phyloP scores from a whole-genome alignment of 345 rosid genomes.

The Salix arbutifolia region DNA sequence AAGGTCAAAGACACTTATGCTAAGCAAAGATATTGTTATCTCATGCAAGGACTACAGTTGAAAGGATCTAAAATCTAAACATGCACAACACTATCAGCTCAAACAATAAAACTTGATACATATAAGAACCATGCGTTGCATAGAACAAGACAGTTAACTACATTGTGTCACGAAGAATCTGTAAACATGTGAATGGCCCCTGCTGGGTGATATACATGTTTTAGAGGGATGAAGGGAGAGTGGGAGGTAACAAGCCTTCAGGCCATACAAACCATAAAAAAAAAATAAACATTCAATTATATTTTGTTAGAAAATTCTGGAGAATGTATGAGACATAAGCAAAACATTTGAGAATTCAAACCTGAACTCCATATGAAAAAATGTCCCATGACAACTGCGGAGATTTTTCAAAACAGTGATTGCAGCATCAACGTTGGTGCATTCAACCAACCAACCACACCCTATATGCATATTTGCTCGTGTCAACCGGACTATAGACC shows the following conservation, averaged over 20 bases:
- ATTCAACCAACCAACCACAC: conserved; percentile 48
- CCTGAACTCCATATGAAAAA: conserved; percentile 54
- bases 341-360: conserved; percentile 11
- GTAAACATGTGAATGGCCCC: too few species aligned
- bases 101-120: background rate
- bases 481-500: conserved; percentile 29
- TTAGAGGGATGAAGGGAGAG: too few species aligned
- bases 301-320: background rate
- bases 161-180: too few species aligned
- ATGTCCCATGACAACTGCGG: conserved; percentile 38
- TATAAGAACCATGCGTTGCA: too few species aligned
- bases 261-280: too few species aligned
- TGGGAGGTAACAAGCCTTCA: too few species aligned
- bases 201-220: too few species aligned
- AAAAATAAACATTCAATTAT: background rate
- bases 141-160: too few species aligned
- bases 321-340: background rate
- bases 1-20: background rate
- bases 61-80: background rate
- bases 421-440: conserved; percentile 40
- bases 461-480: conserved; percentile 34
- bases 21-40: background rate
- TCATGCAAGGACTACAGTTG: background rate
- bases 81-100: background rate
- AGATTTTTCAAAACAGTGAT: conserved; percentile 34